Conservation (phyloP, 116 monocot species). For the Posidonia oceanica region DNA sequence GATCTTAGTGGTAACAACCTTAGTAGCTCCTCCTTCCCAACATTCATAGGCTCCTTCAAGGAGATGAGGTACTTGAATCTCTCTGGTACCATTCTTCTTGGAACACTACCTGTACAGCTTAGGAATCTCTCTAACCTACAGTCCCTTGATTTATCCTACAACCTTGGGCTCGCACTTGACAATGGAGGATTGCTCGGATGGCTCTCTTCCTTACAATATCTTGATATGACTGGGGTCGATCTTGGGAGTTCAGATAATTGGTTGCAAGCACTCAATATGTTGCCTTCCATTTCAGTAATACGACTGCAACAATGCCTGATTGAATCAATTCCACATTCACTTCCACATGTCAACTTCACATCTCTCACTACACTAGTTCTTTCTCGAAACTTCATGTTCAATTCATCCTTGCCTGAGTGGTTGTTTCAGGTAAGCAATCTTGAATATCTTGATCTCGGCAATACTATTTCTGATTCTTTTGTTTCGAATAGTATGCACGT, state of each 20-base stretch:
- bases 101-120: slow-evolving; percentile 8
- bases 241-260: background rate
- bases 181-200: slow-evolving; percentile 6
- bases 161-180: background rate
- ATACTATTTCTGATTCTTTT: background rate
- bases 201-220: slow-evolving; percentile 11
- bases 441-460: background rate
- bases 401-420: slow-evolving; percentile 12
- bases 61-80: slow-evolving; percentile 14
- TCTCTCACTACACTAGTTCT: slow-evolving; percentile 9
- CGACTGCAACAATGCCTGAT: slow-evolving; percentile 1
- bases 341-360: slow-evolving; percentile 11
- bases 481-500: background rate
- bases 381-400: slow-evolving; percentile 7
- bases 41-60: slow-evolving; percentile 10
- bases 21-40: slow-evolving; percentile 5
- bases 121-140: slow-evolving; percentile 11
- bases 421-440: slow-evolving; percentile 3
- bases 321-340: background rate
- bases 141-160: slow-evolving; percentile 11
- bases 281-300: slow-evolving; percentile 8
- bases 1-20: slow-evolving; percentile 19
- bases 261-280: slow-evolving; percentile 10
- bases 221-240: background rate
- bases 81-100: slow-evolving; percentile 10